Base-by-base conservation (phyloP, 176 grass and related monocot species). In the Guadua angustifolia region DNA sequence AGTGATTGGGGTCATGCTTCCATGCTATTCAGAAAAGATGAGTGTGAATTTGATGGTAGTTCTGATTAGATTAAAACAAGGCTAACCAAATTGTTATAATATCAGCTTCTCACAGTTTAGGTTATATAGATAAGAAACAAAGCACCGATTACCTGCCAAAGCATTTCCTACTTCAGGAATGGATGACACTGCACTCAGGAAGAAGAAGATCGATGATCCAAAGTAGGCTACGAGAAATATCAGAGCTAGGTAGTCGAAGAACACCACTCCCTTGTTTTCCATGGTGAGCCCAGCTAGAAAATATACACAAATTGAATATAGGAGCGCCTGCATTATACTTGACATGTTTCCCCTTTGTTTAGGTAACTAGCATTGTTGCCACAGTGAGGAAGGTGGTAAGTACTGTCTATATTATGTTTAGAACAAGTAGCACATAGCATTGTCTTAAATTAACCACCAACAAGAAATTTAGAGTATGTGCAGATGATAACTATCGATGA, bases 121-220 rank as follows among this genome's bases (percentile, higher is more conserved):
- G 47, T 61, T 61, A 33, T 26, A 74, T 39, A 52, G 26, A 51
- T 39, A 36, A 47, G 43, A 21, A 12, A 61, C 2, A 25, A 52
- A 36, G 32, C 7, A 50, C 18, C 39, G 47, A 44, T 67, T 75
- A 85, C 82, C 82, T 85, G 82, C 82, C 49, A 77, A 58, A 32
- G 73, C 82, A 68, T 85, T 85, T 77, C 73, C 82, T 40, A 68
- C 73, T 77, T 85, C 82, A 77, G 82, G 82, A 77, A 77, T 85
- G 59, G 73, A 68, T 77, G 82, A 53, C 24, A 85, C 82, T 77
- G 73, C 61, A 69, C 82, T 77, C 16, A 85, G 62, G 65, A 85
- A 69, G 33, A 85, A 85, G 62, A 85, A 77, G 50, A 85, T 57
- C 6, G 82, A 77, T 77, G 82, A 85, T 66, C 73, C 73, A 69